phyloP scores from a whole-genome alignment of 495 filamentous ascomycete species.

The Niebla homalea region DNA sequence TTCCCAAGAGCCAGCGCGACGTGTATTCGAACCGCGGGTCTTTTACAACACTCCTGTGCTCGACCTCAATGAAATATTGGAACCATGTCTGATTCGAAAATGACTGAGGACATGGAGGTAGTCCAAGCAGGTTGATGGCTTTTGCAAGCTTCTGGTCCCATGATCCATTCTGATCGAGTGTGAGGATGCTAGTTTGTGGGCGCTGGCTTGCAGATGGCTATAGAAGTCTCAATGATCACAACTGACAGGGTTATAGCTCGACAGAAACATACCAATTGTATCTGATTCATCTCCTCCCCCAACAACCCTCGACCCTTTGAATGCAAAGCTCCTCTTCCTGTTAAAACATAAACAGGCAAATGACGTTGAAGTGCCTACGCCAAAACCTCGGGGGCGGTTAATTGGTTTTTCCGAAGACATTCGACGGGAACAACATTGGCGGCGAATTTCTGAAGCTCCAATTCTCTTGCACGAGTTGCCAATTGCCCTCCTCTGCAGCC shows the following conservation, averaged over 20 bases:
- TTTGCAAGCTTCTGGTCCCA: slow-evolving; percentile 30
- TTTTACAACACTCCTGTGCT: slow-evolving; percentile 1
- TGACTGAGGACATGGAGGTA: no score
- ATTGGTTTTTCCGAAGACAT: no score
- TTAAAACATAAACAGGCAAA: no score
- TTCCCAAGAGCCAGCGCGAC: slow-evolving; percentile 54
- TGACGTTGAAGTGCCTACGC: no score
- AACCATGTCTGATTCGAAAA: no score
- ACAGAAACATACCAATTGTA: neutral
- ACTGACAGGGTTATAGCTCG: no score
- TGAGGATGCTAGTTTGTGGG: slow-evolving; percentile 36
- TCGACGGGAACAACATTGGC: no score
- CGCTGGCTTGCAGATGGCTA: slow-evolving; percentile 1
- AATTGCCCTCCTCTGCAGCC: no score
- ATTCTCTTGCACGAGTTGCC: neutral
- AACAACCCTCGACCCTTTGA: no score
- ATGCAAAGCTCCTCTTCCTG: no score
- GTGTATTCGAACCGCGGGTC: slow-evolving; percentile 52
- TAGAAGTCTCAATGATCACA: neutral
- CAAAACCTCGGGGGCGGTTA: no score
- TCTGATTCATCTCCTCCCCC: neutral
- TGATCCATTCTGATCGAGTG: slow-evolving; percentile 35
- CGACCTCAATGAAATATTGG: neutral
- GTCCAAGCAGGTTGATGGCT: slow-evolving; percentile 34
- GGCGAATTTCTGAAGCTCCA: no score